Evolutionary conservation across 83 land plant species (phyloP), one percentile per base, ranked within the genome.

Genomic region (Picea abies): DNA sequence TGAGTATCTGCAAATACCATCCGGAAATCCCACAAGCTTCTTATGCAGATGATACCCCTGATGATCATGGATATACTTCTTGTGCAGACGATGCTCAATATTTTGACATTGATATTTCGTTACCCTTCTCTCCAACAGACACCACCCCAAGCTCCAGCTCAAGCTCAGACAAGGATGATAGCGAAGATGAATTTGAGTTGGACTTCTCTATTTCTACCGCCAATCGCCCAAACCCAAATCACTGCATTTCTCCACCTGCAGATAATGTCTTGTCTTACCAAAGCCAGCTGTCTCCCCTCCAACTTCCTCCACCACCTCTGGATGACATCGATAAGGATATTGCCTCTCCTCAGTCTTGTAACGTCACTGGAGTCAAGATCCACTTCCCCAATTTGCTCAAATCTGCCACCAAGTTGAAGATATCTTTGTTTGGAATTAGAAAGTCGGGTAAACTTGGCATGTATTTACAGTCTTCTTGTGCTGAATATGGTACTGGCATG

Each of bases 361-460:
- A 62, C 60, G 35, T 11, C 14, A 11, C 41, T 60, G 26, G 79
- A 17, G 81, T 81, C 65, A 81, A 80, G n/a, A 58, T 41, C 25
- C 89, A 86, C 63, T 79, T 60, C 52, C 84, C 84, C 12, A 79
- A 25, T 19, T 73, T 84, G 14, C 58, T 88, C 79, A 89, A 87
- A 70, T 82, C 90, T 3, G 90, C 94, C 9, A 83, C 88, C 22
- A 92, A 84, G 90, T 80, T 92, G 56, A 75, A 88, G 14, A 84
- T 92, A 25, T 85, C 85, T 78, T 29, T 87, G 71, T 67, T 87
- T 25, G 84, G 88, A 15, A 44, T 89, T 26, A 86, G 84, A 81
- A 89, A 84, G 47, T 84, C 58, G 22, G 77, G 29, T 52, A 73
- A 73, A 3, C 56, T n/a, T n/a, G 77, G 58, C 25, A 73, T 47